Evolutionary conservation across 1,284 basidiomycete genomes (phyloP).

Genomic region (Papiliotrema fonsecae): DNA sequence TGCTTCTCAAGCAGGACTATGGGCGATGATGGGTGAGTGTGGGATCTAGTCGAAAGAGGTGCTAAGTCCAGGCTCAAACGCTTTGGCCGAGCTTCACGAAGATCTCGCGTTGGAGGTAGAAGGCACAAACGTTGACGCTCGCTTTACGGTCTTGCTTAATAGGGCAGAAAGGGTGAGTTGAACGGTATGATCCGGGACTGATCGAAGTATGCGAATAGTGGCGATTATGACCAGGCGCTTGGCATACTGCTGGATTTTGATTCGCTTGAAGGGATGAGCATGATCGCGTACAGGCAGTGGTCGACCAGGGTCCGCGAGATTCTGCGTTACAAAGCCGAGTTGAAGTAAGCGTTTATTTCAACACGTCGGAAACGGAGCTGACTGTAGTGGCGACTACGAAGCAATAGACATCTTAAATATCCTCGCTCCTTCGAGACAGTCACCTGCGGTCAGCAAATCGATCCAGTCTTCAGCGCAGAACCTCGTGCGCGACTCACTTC

Average conservation of each 20-base stretch:
- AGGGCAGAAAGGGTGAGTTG: conserved; percentile 28
- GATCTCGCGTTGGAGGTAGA: conserved; percentile 21
- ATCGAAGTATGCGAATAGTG: conserved; percentile 19
- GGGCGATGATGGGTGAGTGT: conserved; percentile 30
- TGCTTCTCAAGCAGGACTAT: conserved; percentile 33
- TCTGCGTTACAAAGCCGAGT: neutral
- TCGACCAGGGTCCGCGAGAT: neutral
- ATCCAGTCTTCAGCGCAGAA: too few relatives aligned
- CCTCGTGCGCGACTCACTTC: too few relatives aligned
- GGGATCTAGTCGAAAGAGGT: neutral
- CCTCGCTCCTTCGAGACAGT: neutral
- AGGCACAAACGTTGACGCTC: conserved; percentile 11
- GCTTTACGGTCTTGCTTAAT: conserved; percentile 22
- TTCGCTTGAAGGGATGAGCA: neutral
- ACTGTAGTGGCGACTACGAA: neutral
- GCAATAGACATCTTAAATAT: neutral
- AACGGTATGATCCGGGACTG: conserved; percentile 5
- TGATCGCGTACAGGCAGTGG: neutral
- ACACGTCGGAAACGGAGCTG: neutral
- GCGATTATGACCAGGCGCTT: conserved; percentile 29
- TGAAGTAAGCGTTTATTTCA: neutral
- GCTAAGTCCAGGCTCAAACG: conserved; percentile 22
- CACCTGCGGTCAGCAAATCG: neutral
- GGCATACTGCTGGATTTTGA: conserved; percentile 23
- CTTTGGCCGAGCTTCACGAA: conserved; percentile 35